Evolutionary conservation across 148 eudicot species (phyloP), one percentile per base, ranked within the genome.

Genomic region (Vaccinium darrowii): DNA sequence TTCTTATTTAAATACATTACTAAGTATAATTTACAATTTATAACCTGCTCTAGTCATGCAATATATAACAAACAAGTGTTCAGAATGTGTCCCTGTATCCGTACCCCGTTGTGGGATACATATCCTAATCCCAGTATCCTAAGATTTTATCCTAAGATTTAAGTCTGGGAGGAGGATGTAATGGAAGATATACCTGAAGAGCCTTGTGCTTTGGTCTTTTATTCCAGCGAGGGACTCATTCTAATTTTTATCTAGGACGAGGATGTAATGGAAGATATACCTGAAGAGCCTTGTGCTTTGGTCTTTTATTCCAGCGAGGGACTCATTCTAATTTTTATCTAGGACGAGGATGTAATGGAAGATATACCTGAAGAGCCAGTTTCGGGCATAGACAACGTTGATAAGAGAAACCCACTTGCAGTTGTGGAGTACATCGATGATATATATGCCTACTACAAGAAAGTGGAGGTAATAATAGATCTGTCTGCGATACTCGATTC

Each of bases 351-450:
- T 19, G 95, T 94, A 81, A 95, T 95, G 98, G 94, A 92, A 86
- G 95, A 92, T 84, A 84, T 78, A 57, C 57, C 56, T n/a, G 95
- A 91, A 47, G 92, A 90, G 82, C 87, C 82, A 3, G 79, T 91
- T 23, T 25, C 86, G 78, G 97, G 93, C 85, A 94, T 96, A 83
- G 97, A 93, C 73, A 71, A 86, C 36, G 23, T 60, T 62, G 97
- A 94, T 84, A 86, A 86, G 90, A 87, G 82, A 15, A 90, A 96
- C 76, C 90, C 95, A 15, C 92, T 94, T 50, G 97, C 98, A 53
- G 98, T 92, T 14, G 88, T 90, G 0, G 98, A 93, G 82, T 94
- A 96, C 83, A 77, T 92, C 30, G 94, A 92, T 73, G 98, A 94
- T 9, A 81, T 96, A 62, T 92, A 94, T 86, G 88, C 91, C 16